Conservation (phyloP, 371 early-diverging fungal genomes). For the Funneliformis caledonium region DNA sequence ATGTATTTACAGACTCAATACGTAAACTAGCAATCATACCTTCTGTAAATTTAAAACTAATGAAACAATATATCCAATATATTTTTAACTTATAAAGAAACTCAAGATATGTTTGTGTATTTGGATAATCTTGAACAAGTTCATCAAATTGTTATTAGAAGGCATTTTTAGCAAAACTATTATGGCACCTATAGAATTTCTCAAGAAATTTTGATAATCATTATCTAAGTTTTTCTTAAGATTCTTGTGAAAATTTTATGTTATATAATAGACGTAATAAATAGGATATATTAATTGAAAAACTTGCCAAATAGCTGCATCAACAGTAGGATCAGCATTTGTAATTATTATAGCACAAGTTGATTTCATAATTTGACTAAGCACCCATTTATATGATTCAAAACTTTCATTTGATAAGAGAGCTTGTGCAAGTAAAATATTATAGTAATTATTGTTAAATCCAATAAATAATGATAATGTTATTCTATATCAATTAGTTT, state of each 20-base stretch:
- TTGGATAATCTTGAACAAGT: neutral
- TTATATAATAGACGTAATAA: neutral
- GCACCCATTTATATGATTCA: neutral
- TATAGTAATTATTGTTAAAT: neutral
- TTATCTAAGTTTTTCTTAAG: neutral
- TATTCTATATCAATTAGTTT: neutral
- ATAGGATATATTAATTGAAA: neutral
- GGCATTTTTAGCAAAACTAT: neutral
- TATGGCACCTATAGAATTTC: neutral
- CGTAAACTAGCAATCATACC: neutral
- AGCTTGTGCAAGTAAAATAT: neutral
- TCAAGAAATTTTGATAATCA: neutral
- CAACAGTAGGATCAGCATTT: neutral
- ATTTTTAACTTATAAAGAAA: neutral
- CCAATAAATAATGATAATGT: neutral
- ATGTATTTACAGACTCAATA: neutral
- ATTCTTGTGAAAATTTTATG: slow-evolving; percentile 2
- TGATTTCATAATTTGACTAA: neutral
- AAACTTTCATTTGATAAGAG: neutral
- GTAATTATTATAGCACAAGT: neutral
- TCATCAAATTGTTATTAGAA: neutral
- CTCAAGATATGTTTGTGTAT: neutral
- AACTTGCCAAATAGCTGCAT: neutral
- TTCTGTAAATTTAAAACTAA: neutral
- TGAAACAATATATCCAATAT: neutral